Conservation (phyloP, 257 asterid species). For the Agastache rugosa region DNA sequence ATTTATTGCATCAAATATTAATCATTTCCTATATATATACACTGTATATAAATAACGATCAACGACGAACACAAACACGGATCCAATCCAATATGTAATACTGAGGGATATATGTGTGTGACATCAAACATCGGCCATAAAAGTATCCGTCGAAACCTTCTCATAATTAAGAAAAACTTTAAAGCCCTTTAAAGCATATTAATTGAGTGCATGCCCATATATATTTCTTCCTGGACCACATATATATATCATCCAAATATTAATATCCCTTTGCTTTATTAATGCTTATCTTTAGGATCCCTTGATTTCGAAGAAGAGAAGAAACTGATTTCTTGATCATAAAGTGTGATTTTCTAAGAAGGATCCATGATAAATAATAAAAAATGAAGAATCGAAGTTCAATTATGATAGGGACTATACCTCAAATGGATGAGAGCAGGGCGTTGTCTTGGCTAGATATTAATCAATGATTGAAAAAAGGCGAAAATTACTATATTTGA, state of each 20-base stretch:
- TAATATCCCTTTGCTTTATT: slow-evolving; percentile 21
- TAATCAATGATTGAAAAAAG: background rate
- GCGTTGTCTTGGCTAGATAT: background rate
- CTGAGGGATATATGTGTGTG: slow-evolving; percentile 21
- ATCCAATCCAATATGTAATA: background rate
- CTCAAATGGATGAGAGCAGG: background rate
- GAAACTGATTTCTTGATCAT: no score
- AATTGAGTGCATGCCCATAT: slow-evolving; percentile 33
- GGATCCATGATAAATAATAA: background rate
- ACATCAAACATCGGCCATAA: slow-evolving; percentile 34
- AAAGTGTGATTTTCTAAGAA: background rate
- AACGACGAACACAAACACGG: background rate
- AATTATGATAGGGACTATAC: background rate
- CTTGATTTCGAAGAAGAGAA: background rate
- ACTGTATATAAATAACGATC: background rate
- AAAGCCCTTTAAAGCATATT: slow-evolving; percentile 12
- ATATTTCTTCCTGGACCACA: slow-evolving; percentile 40
- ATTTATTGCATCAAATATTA: no score
- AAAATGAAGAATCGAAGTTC: background rate
- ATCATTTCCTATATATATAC: no score
- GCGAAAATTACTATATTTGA: background rate
- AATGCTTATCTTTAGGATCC: slow-evolving; percentile 20
- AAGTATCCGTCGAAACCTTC: background rate
- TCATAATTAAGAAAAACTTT: background rate
- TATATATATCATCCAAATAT: background rate